phyloP scores from a whole-genome alignment of 2,329 filamentous ascomycete species.

The Lasiodiplodia sp. region DNA sequence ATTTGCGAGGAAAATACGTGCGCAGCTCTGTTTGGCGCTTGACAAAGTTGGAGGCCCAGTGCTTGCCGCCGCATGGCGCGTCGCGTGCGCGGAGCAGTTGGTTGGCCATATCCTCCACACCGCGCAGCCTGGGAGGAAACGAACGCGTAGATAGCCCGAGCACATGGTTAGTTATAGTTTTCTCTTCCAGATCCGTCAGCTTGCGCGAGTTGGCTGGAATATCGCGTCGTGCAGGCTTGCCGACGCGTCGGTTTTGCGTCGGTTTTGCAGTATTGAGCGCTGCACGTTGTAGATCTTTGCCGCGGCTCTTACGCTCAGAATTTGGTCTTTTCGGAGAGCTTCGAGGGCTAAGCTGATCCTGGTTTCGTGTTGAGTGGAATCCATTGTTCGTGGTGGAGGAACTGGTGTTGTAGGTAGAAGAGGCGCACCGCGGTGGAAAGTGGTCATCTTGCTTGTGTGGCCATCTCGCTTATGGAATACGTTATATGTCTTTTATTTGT shows the following conservation, averaged over 20 bases:
- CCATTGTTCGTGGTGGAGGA: background rate
- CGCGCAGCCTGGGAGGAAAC: too few relatives aligned
- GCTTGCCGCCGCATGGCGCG: constrained; percentile 29
- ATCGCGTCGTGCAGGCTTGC: background rate
- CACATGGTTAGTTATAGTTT: too few relatives aligned
- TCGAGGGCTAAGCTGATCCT: constrained; percentile 1
- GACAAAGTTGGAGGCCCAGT: constrained; percentile 34
- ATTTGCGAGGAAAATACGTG: constrained; percentile 30
- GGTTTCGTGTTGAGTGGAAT: background rate
- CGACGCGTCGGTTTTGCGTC: background rate
- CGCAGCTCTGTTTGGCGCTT: constrained; percentile 31
- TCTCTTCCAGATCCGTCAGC: too few relatives aligned
- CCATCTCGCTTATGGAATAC: too few relatives aligned
- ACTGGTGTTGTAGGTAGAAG: background rate
- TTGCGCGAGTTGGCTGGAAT: too few relatives aligned
- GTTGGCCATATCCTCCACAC: constrained; percentile 31
- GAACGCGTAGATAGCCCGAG: too few relatives aligned
- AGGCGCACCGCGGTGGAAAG: background rate
- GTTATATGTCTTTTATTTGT: too few relatives aligned
- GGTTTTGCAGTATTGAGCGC: background rate
- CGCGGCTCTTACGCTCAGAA: background rate
- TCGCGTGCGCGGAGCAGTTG: constrained; percentile 31
- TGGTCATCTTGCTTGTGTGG: too few relatives aligned
- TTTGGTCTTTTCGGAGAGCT: background rate
- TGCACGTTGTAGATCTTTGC: background rate